Evolutionary conservation across 345 rosid genomes (phyloP).

Genomic region (Eucalyptus tenuipes): DNA sequence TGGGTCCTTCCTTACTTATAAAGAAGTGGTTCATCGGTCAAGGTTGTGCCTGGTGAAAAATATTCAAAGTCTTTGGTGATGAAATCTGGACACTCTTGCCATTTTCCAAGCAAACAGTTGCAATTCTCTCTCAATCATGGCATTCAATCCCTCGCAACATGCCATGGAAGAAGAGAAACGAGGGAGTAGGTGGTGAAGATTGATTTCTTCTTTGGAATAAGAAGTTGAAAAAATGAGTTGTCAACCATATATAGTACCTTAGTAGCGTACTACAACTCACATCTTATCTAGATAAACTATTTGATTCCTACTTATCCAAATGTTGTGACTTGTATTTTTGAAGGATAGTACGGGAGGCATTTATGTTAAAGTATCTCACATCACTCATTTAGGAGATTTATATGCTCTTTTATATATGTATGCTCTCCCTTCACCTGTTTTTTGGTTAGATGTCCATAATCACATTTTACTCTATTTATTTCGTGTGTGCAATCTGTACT

Average conservation of each 20-base stretch:
- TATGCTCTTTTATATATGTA: no score
- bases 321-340: neutral
- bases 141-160: neutral
- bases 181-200: neutral
- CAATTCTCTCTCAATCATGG: neutral
- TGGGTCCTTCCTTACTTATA: no score
- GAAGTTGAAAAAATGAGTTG: no score
- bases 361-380: neutral
- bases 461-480: no score
- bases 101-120: neutral
- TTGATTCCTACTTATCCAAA: neutral
- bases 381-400: neutral
- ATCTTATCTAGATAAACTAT: neutral
- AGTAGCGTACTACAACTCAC: no score
- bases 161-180: neutral
- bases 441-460: no score
- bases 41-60: neutral
- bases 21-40: neutral
- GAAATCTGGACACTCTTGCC: neutral
- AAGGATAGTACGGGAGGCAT: neutral
- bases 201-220: no score
- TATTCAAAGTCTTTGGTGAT: neutral
- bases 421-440: no score
- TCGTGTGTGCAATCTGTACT: no score
- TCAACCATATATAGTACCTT: no score